Percentiles rank a stretch among this genome's conserved stretches.
phyloP scores from a whole-genome alignment of 2,329 filamentous ascomycete genomes.

The Pyricularia pennisetigena region DNA sequence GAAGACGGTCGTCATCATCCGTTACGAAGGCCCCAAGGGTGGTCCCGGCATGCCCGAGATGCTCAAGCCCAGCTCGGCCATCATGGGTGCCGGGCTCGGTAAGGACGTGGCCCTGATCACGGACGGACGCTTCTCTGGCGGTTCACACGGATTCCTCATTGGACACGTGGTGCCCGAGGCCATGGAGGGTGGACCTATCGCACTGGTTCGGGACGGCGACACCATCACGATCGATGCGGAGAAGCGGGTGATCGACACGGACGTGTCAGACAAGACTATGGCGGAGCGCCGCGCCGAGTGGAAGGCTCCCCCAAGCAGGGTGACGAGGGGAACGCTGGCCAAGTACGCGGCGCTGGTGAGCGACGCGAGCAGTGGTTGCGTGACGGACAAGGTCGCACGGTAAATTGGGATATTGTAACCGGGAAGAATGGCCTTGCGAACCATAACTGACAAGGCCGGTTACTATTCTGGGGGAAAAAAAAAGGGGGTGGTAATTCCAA shows the following conservation, averaged over 20 bases:
- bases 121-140: conserved; percentile 69
- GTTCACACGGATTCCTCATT: conserved; percentile 78
- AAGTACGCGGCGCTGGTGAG: conserved; percentile 58
- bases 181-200: conserved; percentile 76
- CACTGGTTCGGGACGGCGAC: conserved; percentile 72
- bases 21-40: conserved; percentile 89
- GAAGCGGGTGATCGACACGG: conserved; percentile 56
- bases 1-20: conserved; percentile 80
- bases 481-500: not conserved
- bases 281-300: conserved; percentile 46
- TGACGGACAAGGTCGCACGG: conserved; percentile 34
- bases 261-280: conserved; percentile 58
- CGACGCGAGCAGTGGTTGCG: conserved; percentile 49
- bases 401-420: not conserved
- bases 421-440: not conserved
- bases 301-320: conserved; percentile 50
- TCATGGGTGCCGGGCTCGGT: conserved; percentile 83
- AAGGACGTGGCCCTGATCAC: conserved; percentile 72
- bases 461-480: not conserved
- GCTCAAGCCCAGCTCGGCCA: conserved; percentile 75
- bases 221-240: conserved; percentile 75
- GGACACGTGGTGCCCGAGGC: conserved; percentile 84
- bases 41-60: conserved; percentile 96
- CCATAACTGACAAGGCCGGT: not conserved
- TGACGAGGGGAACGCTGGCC: conserved; percentile 54